Evolutionary conservation across 225 moss, liverwort and hornwort species (phyloP).

Genomic region (Sphagnum tenellum): DNA sequence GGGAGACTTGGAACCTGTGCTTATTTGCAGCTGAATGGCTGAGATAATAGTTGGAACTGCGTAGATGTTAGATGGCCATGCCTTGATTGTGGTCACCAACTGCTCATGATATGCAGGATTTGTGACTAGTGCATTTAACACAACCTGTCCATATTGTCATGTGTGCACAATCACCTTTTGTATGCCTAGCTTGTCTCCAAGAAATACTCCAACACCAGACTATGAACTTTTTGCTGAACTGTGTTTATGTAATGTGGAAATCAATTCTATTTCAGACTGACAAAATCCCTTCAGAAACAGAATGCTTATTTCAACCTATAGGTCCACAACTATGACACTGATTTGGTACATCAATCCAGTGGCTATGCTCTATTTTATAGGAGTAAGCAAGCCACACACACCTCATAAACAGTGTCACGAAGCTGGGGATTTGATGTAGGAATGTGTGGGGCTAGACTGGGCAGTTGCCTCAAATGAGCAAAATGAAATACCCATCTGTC

Average conservation of each 20-base stretch:
- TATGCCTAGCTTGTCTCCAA: too few relatives aligned
- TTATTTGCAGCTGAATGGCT: constrained; percentile 82
- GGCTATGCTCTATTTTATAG: too few relatives aligned
- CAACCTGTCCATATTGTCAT: constrained; percentile 39
- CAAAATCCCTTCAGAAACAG: too few relatives aligned
- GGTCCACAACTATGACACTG: too few relatives aligned
- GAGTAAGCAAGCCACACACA: constrained; percentile 10
- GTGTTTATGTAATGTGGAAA: too few relatives aligned
- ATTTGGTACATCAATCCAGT: too few relatives aligned
- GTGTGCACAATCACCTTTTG: too few relatives aligned
- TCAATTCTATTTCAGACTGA: too few relatives aligned
- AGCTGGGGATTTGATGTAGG: constrained; percentile 84
- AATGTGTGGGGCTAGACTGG: constrained; percentile 83
- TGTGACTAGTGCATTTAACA: constrained; percentile 84
- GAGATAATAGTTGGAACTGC: constrained; percentile 89
- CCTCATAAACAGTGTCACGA: constrained; percentile 97
- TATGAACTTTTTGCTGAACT: too few relatives aligned
- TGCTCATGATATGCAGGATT: constrained; percentile 84
- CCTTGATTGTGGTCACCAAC: constrained; percentile 75
- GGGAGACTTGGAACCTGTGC: constrained; percentile 69
- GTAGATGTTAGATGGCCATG: constrained; percentile 77
- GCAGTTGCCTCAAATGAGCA: constrained; percentile 92
- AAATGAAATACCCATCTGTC: constrained; percentile 98
- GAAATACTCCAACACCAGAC: too few relatives aligned
- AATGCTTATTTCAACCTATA: too few relatives aligned